Evolutionary conservation across 106 monocot genomes (phyloP).

Genomic region (Alisma plantagoaquatica): DNA sequence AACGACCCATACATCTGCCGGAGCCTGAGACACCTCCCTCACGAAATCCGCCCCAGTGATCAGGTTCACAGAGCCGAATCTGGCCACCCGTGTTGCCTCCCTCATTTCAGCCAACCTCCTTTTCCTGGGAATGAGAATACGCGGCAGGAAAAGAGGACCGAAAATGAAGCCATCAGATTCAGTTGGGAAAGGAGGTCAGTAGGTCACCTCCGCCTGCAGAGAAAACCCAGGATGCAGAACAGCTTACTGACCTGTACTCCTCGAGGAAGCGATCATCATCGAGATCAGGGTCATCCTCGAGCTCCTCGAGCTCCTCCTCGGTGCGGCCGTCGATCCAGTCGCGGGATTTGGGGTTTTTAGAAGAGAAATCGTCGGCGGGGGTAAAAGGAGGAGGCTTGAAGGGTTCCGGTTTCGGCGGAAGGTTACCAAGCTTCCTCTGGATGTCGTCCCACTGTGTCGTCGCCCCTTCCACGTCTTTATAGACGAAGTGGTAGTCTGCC

Average conservation of each 20-base stretch:
- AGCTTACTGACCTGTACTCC: constrained; percentile 53
- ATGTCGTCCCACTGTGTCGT: constrained; percentile 97
- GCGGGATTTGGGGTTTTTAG: constrained; percentile 49
- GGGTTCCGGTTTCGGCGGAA: constrained; percentile 72
- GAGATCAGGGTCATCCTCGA: constrained; percentile 74
- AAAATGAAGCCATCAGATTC: too few species aligned
- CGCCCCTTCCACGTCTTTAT: constrained; percentile 93
- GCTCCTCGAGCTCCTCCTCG: constrained; percentile 75
- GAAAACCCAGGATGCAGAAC: neutral
- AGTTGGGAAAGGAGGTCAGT: too few species aligned
- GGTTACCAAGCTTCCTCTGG: constrained; percentile 78
- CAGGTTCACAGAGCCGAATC: constrained; percentile 40
- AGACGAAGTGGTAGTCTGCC: constrained; percentile 81
- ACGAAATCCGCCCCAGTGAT: constrained; percentile 61
- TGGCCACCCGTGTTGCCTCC: constrained; percentile 38
- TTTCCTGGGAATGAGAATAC: constrained; percentile 68
- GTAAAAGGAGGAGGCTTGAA: constrained; percentile 73
- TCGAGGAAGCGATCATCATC: constrained; percentile 89
- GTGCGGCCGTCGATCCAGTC: constrained; percentile 64
- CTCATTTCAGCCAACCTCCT: constrained; percentile 71
- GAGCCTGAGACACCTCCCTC: constrained; percentile 59
- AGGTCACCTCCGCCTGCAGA: too few species aligned
- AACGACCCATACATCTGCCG: constrained; percentile 56
- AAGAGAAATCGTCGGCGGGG: constrained; percentile 49
- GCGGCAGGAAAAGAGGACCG: too few species aligned